Evolutionary conservation across 2,329 filamentous ascomycete species (phyloP).

Genomic region (Remersonia thermophila): DNA sequence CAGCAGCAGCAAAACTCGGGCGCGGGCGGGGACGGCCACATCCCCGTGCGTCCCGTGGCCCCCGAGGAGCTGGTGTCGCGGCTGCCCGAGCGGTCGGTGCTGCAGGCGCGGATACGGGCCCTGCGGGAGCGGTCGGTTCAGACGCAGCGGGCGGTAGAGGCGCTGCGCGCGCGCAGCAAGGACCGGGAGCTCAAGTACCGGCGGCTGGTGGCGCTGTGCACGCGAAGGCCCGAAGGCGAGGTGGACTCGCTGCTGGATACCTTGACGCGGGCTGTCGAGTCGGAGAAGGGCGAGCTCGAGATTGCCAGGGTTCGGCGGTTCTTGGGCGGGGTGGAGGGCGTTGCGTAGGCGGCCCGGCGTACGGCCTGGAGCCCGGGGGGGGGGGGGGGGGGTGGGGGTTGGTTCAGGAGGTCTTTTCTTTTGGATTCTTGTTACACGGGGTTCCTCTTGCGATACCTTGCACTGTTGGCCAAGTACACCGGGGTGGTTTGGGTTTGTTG

Average conservation of each 20-base stretch:
- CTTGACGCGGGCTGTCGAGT: slow-evolving; percentile 78
- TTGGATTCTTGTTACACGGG: no score
- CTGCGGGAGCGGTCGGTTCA: slow-evolving; percentile 57
- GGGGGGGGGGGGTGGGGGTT: no score
- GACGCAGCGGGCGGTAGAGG: slow-evolving; percentile 54
- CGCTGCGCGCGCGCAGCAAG: slow-evolving; percentile 64
- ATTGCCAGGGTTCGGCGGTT: slow-evolving; percentile 68
- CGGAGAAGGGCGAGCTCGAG: slow-evolving; percentile 66
- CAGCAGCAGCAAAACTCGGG: slow-evolving; percentile 22
- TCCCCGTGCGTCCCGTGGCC: neutral
- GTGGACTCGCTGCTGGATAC: slow-evolving; percentile 72
- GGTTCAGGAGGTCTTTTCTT: no score
- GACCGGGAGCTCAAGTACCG: slow-evolving; percentile 82
- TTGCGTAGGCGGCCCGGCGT: slow-evolving; percentile 14
- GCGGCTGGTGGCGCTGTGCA: slow-evolving; percentile 78
- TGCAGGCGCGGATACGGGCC: slow-evolving; percentile 58
- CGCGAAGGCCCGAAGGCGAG: slow-evolving; percentile 61
- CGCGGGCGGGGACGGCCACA: slow-evolving; percentile 20
- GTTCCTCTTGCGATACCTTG: no score
- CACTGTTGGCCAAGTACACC: no score
- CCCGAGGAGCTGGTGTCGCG: slow-evolving; percentile 10
- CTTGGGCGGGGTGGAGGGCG: slow-evolving; percentile 62
- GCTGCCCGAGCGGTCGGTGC: slow-evolving; percentile 46
- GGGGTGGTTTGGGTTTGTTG: no score
- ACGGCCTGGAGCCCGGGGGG: no score